A percentile compares a stretch with the other conserved stretches of the same genome.
phyloP scores from a whole-genome alignment of 1,139 yeast species.

The Arxiozyma bovina region DNA sequence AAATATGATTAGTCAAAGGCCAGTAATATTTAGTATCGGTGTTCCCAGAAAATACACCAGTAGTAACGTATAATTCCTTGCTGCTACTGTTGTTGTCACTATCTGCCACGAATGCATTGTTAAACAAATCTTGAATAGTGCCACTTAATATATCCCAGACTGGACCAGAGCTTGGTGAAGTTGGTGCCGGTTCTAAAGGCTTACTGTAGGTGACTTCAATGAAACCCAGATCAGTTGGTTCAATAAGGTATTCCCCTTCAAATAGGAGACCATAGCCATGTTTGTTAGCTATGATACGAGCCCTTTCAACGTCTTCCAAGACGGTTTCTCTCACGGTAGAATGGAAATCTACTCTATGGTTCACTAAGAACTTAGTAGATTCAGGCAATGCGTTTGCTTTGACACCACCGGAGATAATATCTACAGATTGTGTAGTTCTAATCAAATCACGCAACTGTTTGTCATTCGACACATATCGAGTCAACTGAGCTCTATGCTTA shows the following conservation, averaged over 20 bases:
- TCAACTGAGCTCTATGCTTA: conserved; percentile 13
- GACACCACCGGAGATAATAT: conserved; percentile 50
- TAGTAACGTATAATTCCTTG: conserved; percentile 45
- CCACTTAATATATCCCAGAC: conserved; percentile 50
- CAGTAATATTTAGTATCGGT: conserved; percentile 80
- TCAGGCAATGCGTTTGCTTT: conserved; percentile 72
- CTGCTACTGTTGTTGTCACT: conserved; percentile 9
- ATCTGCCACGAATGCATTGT: conserved; percentile 22
- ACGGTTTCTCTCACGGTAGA: conserved; percentile 39
- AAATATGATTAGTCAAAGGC: conserved; percentile 63
- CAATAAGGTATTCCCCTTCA: conserved; percentile 17
- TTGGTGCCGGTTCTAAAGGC: conserved; percentile 46
- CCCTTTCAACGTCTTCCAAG: conserved; percentile 35
- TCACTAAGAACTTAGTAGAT: conserved; percentile 43
- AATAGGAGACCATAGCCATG: conserved; percentile 41
- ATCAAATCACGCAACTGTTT: conserved; percentile 35
- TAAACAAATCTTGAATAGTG: conserved; percentile 43
- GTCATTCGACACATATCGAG: conserved; percentile 25
- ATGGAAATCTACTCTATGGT: conserved; percentile 48
- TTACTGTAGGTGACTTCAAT: conserved; percentile 37
- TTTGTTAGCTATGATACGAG: conserved; percentile 37
- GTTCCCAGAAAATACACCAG: conserved; percentile 66
- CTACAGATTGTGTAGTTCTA: conserved; percentile 54
- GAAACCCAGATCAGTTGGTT: conserved; percentile 24
- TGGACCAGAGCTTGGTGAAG: conserved; percentile 39